Base-by-base conservation (phyloP, 768 basidiomycete genomes). In the Rhodotorula graminis region DNA sequence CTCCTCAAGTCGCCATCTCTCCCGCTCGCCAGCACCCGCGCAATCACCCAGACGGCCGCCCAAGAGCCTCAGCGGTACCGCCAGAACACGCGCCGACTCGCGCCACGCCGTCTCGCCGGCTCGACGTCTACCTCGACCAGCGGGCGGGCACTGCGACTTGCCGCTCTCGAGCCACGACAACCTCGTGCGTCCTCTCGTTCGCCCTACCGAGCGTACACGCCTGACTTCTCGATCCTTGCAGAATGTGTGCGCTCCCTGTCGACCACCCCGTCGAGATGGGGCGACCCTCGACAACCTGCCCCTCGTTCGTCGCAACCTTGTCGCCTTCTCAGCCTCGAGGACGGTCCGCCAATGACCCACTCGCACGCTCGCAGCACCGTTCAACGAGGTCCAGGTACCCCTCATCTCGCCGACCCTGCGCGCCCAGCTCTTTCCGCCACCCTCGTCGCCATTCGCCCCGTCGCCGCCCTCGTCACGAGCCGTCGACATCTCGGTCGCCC, bases 361-460 rank as follows among this genome's bases (percentile, higher is more conserved):
- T 15, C 8, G 31, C 23, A 18, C 46, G 37, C 31, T 29, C n/a
- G 11, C 65, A 71, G 71, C 70, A 0, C 74, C 71, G 2, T 57
- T 70, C 31, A 75, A 75, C 58, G 64, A 72, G 46, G 69, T 63
- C 6, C 64, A 72, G 58, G 75, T 76, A 0, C 75, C 75, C 1
- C 71, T 72, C 57, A 72, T 76, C 63, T 66, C 75, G 19, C 75
- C 68, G 2, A 61, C 64, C 37, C 59, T 76, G 19, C 71, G 69
- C 19, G 59, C 61, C 37, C 71, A 76, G 50, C 65, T 76, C 12
- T 76, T 76, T 46, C 75, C 75, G 18, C 57, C 71, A 0, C 40
- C 46, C 1, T 27, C 50, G 7, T 76, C 75, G 0, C 49, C 50
- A 25, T 76, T 44, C 55, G 53, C 69, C 0, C 71, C 75, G 18